Evolutionary conservation across 2,329 filamentous ascomycete genomes (phyloP).

Genomic region (Penicillium sp.): DNA sequence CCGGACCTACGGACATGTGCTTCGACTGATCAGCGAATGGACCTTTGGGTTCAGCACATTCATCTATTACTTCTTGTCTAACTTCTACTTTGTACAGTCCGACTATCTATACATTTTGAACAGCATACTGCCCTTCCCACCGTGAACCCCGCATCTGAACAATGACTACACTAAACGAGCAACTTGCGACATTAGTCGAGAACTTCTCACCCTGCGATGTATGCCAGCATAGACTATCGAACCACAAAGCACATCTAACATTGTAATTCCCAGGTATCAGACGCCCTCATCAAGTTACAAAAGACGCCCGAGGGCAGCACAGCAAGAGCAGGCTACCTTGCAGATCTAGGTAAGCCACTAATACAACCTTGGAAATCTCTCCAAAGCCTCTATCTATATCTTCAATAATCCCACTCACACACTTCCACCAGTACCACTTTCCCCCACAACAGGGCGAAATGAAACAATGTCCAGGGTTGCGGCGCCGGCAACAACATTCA

Average conservation of each 20-base stretch:
- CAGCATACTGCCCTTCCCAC: background rate
- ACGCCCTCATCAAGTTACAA: conserved; percentile 68
- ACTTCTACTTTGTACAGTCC: background rate
- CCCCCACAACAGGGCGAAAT: conserved; percentile 29
- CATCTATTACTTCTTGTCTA: background rate
- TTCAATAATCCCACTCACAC: conserved; percentile 6
- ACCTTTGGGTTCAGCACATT: background rate
- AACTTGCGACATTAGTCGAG: conserved; percentile 28
- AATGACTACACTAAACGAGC: conserved; percentile 32
- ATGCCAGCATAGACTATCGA: background rate
- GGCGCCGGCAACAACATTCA: conserved; percentile 44
- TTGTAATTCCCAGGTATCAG: conserved; percentile 56
- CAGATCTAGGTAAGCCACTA: conserved; percentile 53
- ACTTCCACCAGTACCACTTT: conserved; percentile 31
- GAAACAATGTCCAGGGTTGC: conserved; percentile 34
- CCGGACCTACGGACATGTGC: conserved; percentile 22
- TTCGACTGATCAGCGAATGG: background rate
- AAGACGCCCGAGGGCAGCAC: conserved; percentile 40
- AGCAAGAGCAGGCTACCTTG: conserved; percentile 63
- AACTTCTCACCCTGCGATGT: conserved; percentile 46
- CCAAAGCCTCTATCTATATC: background rate
- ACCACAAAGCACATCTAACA: background rate
- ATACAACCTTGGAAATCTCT: background rate
- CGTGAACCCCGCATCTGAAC: conserved; percentile 13
- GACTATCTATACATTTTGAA: background rate